These are phyloP conservation scores for Phytomonas sp. DNA, from an alignment of 208 protist species.

Conservation along the genomic window DNA sequence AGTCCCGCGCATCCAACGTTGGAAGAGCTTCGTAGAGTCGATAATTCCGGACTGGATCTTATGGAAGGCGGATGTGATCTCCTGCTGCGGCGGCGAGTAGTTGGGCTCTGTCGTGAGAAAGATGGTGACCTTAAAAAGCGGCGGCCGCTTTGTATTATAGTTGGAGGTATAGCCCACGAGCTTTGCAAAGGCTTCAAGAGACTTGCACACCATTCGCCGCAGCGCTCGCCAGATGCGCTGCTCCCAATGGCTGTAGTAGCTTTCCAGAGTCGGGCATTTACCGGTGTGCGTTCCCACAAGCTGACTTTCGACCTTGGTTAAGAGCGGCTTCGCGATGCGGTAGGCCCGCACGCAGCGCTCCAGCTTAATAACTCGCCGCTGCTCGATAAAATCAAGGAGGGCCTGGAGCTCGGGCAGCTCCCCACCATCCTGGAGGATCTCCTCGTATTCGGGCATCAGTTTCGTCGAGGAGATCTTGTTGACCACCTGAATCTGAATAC, in stretches of 20 bases:
- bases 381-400: slow-evolving; percentile 89
- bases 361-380: slow-evolving; percentile 59
- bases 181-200: slow-evolving; percentile 78
- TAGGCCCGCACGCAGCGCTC: slow-evolving; percentile 90
- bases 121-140: slow-evolving; percentile 92
- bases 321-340: slow-evolving; percentile 88
- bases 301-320: slow-evolving; percentile 94
- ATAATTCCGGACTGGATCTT: slow-evolving; percentile 90
- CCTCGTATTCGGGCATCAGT: slow-evolving; percentile 74
- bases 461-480: slow-evolving; percentile 82
- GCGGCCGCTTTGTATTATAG: slow-evolving; percentile 34
- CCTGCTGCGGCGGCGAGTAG: slow-evolving; percentile 89
- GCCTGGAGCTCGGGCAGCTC: slow-evolving; percentile 90
- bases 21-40: slow-evolving; percentile 91
- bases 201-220: slow-evolving; percentile 83
- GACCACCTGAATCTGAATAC: slow-evolving; percentile 90
- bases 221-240: slow-evolving; percentile 91
- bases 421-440: slow-evolving; percentile 66
- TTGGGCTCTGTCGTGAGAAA: slow-evolving; percentile 89
- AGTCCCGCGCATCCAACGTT: slow-evolving; percentile 95
- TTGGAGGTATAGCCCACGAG: slow-evolving; percentile 74
- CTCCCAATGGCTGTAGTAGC: slow-evolving; percentile 97
- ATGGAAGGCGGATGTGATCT: slow-evolving; percentile 90
- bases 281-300: slow-evolving; percentile 89
- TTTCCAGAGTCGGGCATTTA: slow-evolving; percentile 75